phyloP scores from a whole-genome alignment of 805 yeast species.

The Millerozyma acaciae region DNA sequence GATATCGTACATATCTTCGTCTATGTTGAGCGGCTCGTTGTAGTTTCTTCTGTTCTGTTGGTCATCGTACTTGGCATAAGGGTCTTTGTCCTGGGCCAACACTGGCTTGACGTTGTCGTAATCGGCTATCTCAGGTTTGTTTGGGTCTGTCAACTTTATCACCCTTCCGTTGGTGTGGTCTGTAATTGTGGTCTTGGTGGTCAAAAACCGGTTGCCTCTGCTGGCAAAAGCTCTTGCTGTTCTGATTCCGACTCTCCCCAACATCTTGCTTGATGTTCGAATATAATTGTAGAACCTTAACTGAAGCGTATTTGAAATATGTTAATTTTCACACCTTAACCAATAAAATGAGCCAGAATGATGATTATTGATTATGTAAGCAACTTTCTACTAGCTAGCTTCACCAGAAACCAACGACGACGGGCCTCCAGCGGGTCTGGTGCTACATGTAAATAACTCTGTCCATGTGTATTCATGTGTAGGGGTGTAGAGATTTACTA shows the following conservation, averaged over 20 bases:
- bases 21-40: constrained; percentile 66
- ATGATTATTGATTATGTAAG: no score
- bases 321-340: no score
- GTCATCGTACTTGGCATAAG: constrained; percentile 72
- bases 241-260: constrained; percentile 26
- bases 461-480: no score
- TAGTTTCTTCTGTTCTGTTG: constrained; percentile 77
- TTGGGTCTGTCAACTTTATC: constrained; percentile 39
- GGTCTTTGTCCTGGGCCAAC: constrained; percentile 64
- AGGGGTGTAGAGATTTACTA: no score
- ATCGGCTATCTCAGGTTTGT: constrained; percentile 45
- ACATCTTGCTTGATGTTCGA: no score
- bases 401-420: no score
- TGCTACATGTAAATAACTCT: no score
- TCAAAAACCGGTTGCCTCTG: constrained; percentile 18
- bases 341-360: no score
- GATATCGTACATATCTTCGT: constrained; percentile 71
- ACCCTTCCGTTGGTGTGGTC: constrained; percentile 39
- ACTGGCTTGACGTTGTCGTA: constrained; percentile 60
- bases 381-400: no score
- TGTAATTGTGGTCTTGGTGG: constrained; percentile 35
- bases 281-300: no score
- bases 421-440: no score
- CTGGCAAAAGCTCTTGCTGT: constrained; percentile 11
- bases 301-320: no score